phyloP scores from a whole-genome alignment of 73 alveolate genomes.

The Urostyla sp. region DNA sequence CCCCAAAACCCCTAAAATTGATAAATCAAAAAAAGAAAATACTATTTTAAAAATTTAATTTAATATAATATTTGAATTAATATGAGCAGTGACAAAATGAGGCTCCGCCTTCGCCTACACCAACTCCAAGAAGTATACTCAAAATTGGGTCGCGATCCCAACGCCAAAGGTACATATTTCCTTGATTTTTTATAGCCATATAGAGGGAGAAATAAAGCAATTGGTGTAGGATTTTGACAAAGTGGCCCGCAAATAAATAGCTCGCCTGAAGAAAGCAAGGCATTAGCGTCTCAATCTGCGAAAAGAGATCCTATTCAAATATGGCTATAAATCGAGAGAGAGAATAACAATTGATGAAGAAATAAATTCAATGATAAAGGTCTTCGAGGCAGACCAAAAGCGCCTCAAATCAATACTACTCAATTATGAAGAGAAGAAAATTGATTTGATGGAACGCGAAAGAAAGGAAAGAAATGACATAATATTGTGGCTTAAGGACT shows the following conservation, averaged over 20 bases:
- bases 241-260: conserved; percentile 30
- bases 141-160: conserved; percentile 36
- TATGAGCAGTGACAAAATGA: conserved; percentile 45
- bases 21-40: no score
- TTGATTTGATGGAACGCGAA: conserved; percentile 37
- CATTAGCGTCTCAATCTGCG: conserved; percentile 30
- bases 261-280: conserved; percentile 41
- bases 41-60: neutral
- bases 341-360: conserved; percentile 59
- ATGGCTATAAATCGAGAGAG: conserved; percentile 49
- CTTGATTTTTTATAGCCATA: neutral
- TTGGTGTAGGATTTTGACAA: conserved; percentile 47
- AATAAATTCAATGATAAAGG: conserved; percentile 54
- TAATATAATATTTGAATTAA: conserved; percentile 9
- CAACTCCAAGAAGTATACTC: neutral
- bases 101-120: conserved; percentile 18
- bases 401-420: conserved; percentile 11
- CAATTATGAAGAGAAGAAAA: conserved; percentile 45
- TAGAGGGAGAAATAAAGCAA: conserved; percentile 36
- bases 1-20: no score
- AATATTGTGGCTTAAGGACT: conserved; percentile 16
- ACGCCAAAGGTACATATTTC: conserved; percentile 43
- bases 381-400: conserved; percentile 51
- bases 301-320: conserved; percentile 22
- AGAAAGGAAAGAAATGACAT: conserved; percentile 25